Percentiles rank a stretch among this genome's conserved stretches.
phyloP scores from a whole-genome alignment of 768 basidiomycete genomes.

The Amanita rubescens region DNA sequence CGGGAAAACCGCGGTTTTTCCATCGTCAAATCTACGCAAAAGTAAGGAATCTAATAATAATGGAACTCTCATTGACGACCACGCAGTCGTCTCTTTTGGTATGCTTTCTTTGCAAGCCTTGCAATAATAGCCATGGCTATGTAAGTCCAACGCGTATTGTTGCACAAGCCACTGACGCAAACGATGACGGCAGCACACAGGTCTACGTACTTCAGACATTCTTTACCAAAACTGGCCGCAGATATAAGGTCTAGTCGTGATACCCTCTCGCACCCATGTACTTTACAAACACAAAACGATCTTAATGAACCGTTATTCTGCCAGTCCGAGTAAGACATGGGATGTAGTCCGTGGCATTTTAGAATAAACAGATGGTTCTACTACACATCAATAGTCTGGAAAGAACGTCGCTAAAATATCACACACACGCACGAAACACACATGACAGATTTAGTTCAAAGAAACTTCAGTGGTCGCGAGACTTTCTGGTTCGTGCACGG shows the following conservation, averaged over 20 bases:
- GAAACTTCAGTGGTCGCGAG: constrained; percentile 78
- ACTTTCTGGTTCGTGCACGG: constrained; percentile 52
- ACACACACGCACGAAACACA: neutral
- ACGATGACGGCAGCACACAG: constrained; percentile 52
- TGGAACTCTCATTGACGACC: constrained; percentile 6
- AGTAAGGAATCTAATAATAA: constrained; percentile 32
- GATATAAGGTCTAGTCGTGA: constrained; percentile 71
- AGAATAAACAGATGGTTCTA: neutral
- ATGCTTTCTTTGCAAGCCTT: constrained; percentile 73
- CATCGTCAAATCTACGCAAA: constrained; percentile 84
- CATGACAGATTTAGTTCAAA: constrained; percentile 15
- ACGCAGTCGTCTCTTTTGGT: constrained; percentile 86
- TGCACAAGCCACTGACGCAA: neutral
- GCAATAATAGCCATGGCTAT: constrained; percentile 81
- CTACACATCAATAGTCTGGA: neutral
- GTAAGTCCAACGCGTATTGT: constrained; percentile 42
- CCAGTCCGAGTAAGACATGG: neutral
- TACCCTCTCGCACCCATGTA: constrained; percentile 6
- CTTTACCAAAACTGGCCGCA: constrained; percentile 89
- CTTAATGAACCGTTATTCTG: constrained; percentile 3
- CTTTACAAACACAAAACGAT: constrained; percentile 1
- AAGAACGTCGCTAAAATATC: neutral
- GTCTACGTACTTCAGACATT: constrained; percentile 92
- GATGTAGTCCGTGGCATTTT: neutral
- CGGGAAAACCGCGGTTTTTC: constrained; percentile 93